phyloP scores from a whole-genome alignment of 2,329 filamentous ascomycete species.

The Fusarium sp. region DNA sequence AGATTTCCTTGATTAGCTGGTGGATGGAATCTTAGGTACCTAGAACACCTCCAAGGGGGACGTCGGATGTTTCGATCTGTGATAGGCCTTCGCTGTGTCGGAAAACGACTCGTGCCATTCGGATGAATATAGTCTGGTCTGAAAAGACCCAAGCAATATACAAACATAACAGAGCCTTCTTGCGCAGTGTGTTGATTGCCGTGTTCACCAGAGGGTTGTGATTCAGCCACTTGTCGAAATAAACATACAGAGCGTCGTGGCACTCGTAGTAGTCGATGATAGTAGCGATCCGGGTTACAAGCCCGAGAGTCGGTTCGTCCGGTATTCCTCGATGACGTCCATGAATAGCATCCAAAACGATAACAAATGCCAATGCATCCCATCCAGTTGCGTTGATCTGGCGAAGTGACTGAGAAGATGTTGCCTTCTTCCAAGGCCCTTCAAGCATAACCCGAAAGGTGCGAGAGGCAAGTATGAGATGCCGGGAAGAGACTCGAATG shows the following conservation, averaged over 20 bases:
- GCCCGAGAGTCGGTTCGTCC: neutral
- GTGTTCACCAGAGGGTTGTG: too few species aligned
- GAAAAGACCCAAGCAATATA: neutral
- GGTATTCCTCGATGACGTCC: neutral
- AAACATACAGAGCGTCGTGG: neutral
- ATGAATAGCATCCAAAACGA: conserved; percentile 7
- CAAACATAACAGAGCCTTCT: accelerated
- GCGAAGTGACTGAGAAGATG: accelerated
- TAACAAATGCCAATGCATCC: neutral
- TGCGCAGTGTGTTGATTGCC: too few species aligned
- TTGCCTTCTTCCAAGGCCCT: neutral
- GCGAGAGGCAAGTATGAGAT: neutral
- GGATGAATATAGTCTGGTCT: accelerated
- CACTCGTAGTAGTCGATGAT: conserved; percentile 23
- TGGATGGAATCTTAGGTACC: too few species aligned
- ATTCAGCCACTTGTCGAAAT: neutral
- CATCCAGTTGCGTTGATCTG: neutral
- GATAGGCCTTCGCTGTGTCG: accelerated
- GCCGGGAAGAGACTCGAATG: neutral
- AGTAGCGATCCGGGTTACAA: neutral
- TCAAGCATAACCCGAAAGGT: neutral
- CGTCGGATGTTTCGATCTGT: neutral
- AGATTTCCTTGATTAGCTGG: too few species aligned
- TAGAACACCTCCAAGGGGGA: accelerated
- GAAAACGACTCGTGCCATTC: accelerated